Evolutionary conservation across 2,329 filamentous ascomycete species (phyloP).

Genomic region (Aspergillus uvarum): DNA sequence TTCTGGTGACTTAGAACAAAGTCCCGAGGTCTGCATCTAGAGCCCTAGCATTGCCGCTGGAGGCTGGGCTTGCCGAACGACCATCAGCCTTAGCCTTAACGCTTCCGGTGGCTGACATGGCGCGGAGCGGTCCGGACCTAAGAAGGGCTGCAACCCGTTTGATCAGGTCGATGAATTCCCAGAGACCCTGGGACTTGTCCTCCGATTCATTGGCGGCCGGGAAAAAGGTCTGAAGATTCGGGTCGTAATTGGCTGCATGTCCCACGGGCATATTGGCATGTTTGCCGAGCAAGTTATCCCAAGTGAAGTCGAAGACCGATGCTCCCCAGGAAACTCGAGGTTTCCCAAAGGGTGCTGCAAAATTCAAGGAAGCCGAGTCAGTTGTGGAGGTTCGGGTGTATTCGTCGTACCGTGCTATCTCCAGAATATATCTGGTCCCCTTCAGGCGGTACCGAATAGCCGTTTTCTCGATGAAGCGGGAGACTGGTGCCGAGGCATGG

Average conservation of each 20-base stretch:
- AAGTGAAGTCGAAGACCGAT: conserved; percentile 38
- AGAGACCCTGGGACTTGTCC: conserved; percentile 32
- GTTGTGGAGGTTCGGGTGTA: conserved; percentile 26
- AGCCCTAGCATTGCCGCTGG: conserved; percentile 11
- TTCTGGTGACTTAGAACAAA: conserved; percentile 23
- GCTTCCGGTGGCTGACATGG: background rate
- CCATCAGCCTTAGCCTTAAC: background rate
- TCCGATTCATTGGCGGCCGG: conserved; percentile 18
- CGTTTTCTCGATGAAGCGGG: conserved; percentile 40
- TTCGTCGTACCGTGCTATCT: conserved; percentile 45
- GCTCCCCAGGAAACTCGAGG: conserved; percentile 40
- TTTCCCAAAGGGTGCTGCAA: conserved; percentile 20
- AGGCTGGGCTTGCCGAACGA: conserved; percentile 9
- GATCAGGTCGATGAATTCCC: conserved; percentile 37
- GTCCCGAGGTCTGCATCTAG: conserved; percentile 30
- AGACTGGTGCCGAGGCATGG: conserved; percentile 25
- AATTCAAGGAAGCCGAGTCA: conserved; percentile 8
- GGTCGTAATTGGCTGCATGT: conserved; percentile 34
- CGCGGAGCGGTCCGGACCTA: conserved; percentile 18
- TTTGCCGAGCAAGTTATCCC: conserved; percentile 43
- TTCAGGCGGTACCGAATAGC: conserved; percentile 41
- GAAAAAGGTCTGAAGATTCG: conserved; percentile 38
- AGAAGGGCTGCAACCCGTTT: conserved; percentile 36
- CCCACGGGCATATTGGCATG: conserved; percentile 37
- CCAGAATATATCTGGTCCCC: conserved; percentile 43